Base-by-base conservation (phyloP, 2,329 filamentous ascomycete genomes). In the Teratosphaeria epicoccoides region DNA sequence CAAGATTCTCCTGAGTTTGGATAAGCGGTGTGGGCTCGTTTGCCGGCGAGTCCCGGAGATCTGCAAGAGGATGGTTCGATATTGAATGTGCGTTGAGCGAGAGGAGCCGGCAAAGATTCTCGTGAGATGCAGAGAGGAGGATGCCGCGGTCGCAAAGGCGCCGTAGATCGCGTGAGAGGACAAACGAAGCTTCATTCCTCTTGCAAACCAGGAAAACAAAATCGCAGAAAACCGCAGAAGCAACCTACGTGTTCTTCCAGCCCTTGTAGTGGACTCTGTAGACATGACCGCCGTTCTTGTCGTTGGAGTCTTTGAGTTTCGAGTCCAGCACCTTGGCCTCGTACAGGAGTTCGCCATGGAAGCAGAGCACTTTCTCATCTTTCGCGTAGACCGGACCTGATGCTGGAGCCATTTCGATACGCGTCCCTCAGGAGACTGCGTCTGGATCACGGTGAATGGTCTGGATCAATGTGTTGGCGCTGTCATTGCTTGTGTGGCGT, bases 221-320 rank as follows among this genome's bases (percentile, higher is more conserved):
- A 2, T 44, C 43, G 43, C 43, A 22, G 28, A 20, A 43, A n/a
- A 9, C 14, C 46, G 33, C 17, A 47, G 48, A 20, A 43, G 51
- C 43, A 37, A 83, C 83, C 73, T 74, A 87, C 78, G 89, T 96
- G 70, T 91, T 90, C 77, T 98, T 98, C 93, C 93, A 98, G 65
- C 93, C 93, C 72, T 97, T 97, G 76, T 98, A 98, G 72, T 98
- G 93, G 51, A 98, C 87, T 66, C 87, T 87, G 74, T 95, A 98
- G 68, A 88, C 82, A 66, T 82, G 89, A 28, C 85, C 82, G 55
- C 84, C 84, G 68, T 82, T 83, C 70, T 86, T 84, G 64, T 84
- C 84, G 44, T 75, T 75, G 6, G 73, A 68, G 55, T 84, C 80
- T 63, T 78, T 76, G 68, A 75, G 73, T 61, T 78, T 82, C 26